Conservation (phyloP, 176 grass and related monocot genomes). For the Pharus latifolius region DNA sequence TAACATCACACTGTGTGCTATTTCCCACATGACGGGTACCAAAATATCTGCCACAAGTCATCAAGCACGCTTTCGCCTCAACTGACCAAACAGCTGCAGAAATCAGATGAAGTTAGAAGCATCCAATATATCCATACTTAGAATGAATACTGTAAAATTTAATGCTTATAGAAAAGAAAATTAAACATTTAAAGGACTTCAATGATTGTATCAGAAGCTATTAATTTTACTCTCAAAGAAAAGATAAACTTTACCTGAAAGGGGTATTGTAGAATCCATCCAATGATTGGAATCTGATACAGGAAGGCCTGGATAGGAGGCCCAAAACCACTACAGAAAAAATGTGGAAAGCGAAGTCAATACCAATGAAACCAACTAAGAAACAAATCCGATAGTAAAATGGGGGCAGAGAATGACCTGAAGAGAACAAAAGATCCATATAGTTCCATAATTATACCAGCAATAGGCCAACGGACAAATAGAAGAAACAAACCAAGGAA, state of each 20-base stretch:
- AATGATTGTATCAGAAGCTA: not conserved
- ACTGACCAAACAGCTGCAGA: constrained; percentile 47
- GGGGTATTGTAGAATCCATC: constrained; percentile 59
- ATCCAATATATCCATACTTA: constrained; percentile 12
- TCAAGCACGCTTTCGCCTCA: constrained; percentile 44
- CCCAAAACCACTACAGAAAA: constrained; percentile 39
- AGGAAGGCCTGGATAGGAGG: constrained; percentile 58
- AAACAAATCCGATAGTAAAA: constrained; percentile 1
- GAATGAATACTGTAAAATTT: not conserved
- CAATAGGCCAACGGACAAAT: constrained; percentile 80
- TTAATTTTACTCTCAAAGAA: not conserved
- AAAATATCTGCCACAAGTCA: not conserved
- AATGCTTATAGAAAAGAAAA: not conserved
- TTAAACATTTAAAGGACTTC: not conserved
- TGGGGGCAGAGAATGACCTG: constrained; percentile 25
- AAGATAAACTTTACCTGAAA: constrained; percentile 31
- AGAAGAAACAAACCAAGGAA: constrained; percentile 89
- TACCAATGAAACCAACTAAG: constrained; percentile 1
- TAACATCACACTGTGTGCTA: constrained; percentile 12
- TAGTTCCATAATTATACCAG: constrained; percentile 79
- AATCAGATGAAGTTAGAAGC: constrained; percentile 7
- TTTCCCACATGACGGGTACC: not conserved
- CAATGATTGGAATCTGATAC: constrained; percentile 54
- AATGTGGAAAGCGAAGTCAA: constrained; percentile 4
- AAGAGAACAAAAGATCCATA: constrained; percentile 58